Evolutionary conservation across 371 early-diverging fungal genomes (phyloP), one percentile per base, ranked within the genome.

Genomic region (Mortierella sp.): DNA sequence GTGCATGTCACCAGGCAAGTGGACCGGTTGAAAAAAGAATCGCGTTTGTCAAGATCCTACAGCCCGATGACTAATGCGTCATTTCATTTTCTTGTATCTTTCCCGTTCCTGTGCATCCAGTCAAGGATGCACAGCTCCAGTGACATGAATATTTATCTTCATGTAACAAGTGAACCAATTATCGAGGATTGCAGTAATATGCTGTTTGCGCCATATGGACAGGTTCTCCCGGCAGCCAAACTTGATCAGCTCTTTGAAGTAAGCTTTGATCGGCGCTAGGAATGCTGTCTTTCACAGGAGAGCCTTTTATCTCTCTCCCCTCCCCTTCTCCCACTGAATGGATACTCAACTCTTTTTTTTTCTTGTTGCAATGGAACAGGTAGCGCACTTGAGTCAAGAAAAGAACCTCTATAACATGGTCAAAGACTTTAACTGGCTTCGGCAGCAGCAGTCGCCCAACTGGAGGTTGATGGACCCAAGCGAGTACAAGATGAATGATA

Each of bases 341-440:
- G 26, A 53, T 53, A 23, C 26, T 23, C 23, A 11, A 5, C 12
- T 23, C 53, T 53, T 23, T 26, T 19, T 18, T 51, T 51, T 23
- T 7, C 51, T 18, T 16, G n/a, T 19, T 23, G 5, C 45, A 64
- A 29, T 26, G 19, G 25, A 58, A 51, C 45, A 85, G 82, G 60
- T 30, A 11, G 83, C 83, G 7, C 77, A 74, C n/a, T 46, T 85
- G 52, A 75, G 79, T 50, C 64, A 25, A 6, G 46, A 62, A 29
- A 72, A 68, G 19, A 91, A 90, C 71, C 74, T 81, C 57, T 91
- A 79, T 70, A 82, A 88, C 71, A 71, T 81, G 46, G 89, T 94
- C 23, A 93, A 95, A 62, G 96, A 95, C 67, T 95, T 95, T 70
- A 93, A 94, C 80, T 94, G 95, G 96, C 80, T 94, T 21, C 88